These are phyloP conservation scores for Chenopodium album DNA, from an alignment of 148 eudicot species.

Conservation along the genomic window DNA sequence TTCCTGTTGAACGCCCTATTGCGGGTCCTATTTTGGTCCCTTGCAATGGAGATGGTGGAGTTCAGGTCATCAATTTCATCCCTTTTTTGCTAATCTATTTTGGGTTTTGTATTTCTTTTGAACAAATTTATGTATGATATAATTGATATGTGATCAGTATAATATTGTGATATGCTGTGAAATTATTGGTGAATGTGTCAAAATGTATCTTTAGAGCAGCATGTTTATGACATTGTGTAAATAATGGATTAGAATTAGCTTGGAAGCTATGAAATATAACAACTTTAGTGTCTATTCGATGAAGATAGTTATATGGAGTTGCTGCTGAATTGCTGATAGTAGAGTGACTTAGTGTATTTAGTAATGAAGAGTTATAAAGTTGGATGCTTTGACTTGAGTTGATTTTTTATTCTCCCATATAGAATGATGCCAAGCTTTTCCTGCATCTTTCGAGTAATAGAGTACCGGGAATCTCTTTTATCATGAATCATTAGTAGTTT, in stretches of 20 bases:
- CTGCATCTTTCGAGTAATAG: background rate
- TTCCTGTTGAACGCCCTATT: constrained; percentile 57
- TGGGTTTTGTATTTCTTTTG: background rate
- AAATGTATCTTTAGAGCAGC: too few relatives aligned
- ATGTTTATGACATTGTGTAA: too few relatives aligned
- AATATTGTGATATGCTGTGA: background rate
- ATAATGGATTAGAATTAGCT: too few relatives aligned
- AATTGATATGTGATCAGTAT: too few relatives aligned
- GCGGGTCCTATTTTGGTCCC: constrained; percentile 66
- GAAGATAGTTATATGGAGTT: background rate
- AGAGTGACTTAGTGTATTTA: background rate
- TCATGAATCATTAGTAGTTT: background rate
- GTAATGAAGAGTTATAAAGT: background rate
- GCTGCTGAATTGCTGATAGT: background rate
- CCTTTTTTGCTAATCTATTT: background rate
- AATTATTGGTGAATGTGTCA: too few relatives aligned
- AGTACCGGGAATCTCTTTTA: background rate
- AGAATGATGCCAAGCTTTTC: too few relatives aligned
- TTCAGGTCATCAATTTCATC: constrained; percentile 53
- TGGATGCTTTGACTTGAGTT: background rate
- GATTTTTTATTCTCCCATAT: background rate
- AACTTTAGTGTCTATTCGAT: background rate
- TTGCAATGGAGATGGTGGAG: constrained; percentile 65
- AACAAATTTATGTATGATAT: background rate
- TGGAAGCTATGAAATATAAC: too few relatives aligned